phyloP scores from a whole-genome alignment of 108 stramenopile genomes.

The Cyclotella sp. region DNA sequence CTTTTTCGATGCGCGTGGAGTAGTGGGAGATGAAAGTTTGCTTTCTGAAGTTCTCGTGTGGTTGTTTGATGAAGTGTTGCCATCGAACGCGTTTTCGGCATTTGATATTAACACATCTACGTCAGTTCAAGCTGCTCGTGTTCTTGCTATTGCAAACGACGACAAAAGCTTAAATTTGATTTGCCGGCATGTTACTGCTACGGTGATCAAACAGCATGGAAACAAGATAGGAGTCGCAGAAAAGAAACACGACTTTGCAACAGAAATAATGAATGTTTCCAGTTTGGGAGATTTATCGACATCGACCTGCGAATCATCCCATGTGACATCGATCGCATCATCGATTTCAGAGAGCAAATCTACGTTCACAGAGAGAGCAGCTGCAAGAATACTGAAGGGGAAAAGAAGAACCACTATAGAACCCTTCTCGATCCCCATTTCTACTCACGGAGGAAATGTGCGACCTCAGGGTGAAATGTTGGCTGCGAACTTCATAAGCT shows the following conservation, averaged over 20 bases:
- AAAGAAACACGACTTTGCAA: conserved; percentile 3
- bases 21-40: conserved; percentile 17
- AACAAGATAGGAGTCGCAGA: conserved; percentile 17
- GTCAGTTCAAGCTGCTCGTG: conserved; percentile 44
- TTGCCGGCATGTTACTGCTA: conserved; percentile 54
- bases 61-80: conserved; percentile 48
- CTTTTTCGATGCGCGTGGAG: background rate
- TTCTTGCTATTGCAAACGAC: conserved; percentile 48
- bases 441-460: background rate
- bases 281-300: conserved; percentile 25
- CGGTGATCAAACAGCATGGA: conserved; percentile 29
- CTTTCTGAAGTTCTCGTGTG: conserved; percentile 43
- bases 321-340: background rate
- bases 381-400: conserved; percentile 26
- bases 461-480: conserved; percentile 41
- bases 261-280: conserved; percentile 10
- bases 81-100: conserved; percentile 47
- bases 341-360: conserved; percentile 20
- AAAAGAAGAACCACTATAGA: conserved; percentile 42
- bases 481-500: conserved; percentile 76
- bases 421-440: conserved; percentile 31
- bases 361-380: conserved; percentile 32
- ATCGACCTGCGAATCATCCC: conserved; percentile 30
- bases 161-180: conserved; percentile 64
- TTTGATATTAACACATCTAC: conserved; percentile 51